Evolutionary conservation across 352 stramenopile genomes (phyloP), one percentile per base, ranked within the genome.

Genomic region (Phytophthora tentaculata): DNA sequence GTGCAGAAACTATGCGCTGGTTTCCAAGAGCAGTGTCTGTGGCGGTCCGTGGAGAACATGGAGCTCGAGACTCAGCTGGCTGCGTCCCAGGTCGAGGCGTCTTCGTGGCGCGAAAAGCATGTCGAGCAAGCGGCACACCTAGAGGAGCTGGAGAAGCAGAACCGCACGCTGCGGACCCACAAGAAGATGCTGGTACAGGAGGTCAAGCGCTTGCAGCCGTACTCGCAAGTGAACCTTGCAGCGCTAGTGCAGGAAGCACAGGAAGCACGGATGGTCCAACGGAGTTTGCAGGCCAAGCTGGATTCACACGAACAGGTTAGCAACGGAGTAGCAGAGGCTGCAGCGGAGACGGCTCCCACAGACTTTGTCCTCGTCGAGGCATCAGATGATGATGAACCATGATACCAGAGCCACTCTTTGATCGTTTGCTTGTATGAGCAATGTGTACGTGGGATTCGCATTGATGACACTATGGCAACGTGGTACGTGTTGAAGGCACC

Each of bases 21-120:
- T n/a, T 90, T 92, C 58, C 84, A 92, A 63, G 76, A 92, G 58
- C 82, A 92, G 68, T 89, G 83, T 76, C 61, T 92, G n/a, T 92
- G 81, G 84, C 77, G 79, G 26, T 89, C 83, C 3, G 82, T 92
- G 22, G 82, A 92, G 59, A 78, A 80, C 26, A 76, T 77, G 14
- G 82, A 92, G 62, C 83, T 84, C 32, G 77, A 90, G 58, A 74
- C 78, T 50, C 75, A 81, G 8, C 53, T 79, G 20, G 67, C 72
- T 61, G 67, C 60, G 56, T 62, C 64, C 17, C 68, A 76, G 23
- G 12, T 71, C n/a, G 67, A 76, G 37, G 64, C 63, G 28, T 26
- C 55, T 32, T 76, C 51, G 22, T 79, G 72, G 72, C 71, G 71
- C 7, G 59, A 75, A 2, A 69, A 79, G 24, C 44, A 84, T 28